Conservation (phyloP, 768 basidiomycete species). For the Roridomyces roridus region DNA sequence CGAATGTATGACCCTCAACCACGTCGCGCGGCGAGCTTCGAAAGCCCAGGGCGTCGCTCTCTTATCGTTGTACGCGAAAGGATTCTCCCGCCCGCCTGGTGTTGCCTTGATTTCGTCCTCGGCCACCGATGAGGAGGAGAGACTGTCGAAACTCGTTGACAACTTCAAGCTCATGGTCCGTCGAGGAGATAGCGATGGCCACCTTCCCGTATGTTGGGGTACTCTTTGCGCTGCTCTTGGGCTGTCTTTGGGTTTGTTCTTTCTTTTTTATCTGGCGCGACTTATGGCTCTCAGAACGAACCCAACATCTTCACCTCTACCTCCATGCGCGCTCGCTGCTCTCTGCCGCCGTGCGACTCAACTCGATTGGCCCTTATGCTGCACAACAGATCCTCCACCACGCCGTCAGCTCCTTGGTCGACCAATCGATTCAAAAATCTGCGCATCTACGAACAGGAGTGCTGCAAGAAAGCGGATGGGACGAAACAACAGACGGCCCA, state of each 20-base stretch:
- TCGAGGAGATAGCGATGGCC: conserved; percentile 71
- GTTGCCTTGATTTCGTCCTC: conserved; percentile 31
- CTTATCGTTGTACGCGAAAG: conserved; percentile 85
- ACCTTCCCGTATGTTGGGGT: conserved; percentile 93
- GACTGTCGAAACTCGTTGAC: conserved; percentile 57
- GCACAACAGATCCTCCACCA: conserved; percentile 89
- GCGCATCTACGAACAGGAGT: conserved; percentile 56
- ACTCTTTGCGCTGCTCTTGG: conserved; percentile 80
- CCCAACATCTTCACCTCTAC: conserved; percentile 90
- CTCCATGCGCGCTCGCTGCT: conserved; percentile 89
- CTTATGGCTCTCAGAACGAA: conserved; percentile 59
- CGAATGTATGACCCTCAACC: conserved; percentile 88
- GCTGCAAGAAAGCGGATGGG: conserved; percentile 37
- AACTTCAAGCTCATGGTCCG: conserved; percentile 73
- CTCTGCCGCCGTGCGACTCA: conserved; percentile 91
- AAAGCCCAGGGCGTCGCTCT: conserved; percentile 92
- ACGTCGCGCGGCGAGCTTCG: conserved; percentile 86
- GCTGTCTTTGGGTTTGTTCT: conserved; percentile 65
- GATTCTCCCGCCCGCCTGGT: conserved; percentile 65
- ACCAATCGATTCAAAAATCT: conserved; percentile 53
- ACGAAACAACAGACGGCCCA: conserved; percentile 60
- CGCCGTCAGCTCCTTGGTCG: conserved; percentile 70
- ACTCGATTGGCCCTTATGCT: conserved; percentile 90
- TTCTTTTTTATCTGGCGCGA: not conserved
- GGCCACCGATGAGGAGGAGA: conserved; percentile 29